Evolutionary conservation across 371 early-diverging fungal species (phyloP).

Genomic region (Rhizopus delemar): DNA sequence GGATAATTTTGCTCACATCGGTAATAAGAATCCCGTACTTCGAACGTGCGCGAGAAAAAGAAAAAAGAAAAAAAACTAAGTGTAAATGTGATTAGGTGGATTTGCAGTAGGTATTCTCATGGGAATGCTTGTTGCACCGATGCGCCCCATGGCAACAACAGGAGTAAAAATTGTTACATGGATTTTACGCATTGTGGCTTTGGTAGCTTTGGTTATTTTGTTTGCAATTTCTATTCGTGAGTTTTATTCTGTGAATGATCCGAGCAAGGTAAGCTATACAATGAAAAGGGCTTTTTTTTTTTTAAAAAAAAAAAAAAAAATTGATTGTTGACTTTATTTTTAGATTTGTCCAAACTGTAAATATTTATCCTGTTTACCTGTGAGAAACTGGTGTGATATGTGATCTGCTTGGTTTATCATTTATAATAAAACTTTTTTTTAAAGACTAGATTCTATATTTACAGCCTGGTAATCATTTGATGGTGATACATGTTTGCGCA

Average conservation of each 20-base stretch:
- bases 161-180: conserved; percentile 40
- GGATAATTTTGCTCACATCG: conserved; percentile 80
- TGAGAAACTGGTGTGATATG: conserved; percentile 43
- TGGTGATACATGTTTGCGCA: no score
- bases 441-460: not conserved
- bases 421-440: not conserved
- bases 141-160: conserved; percentile 38
- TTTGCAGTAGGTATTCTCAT: conserved; percentile 55
- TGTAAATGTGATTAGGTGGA: conserved; percentile 66
- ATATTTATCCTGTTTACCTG: conserved; percentile 46
- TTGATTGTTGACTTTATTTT: conserved; percentile 33
- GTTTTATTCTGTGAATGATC: conserved; percentile 52
- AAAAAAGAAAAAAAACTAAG: conserved; percentile 3
- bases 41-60: no score
- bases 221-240: conserved; percentile 42
- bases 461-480: not conserved
- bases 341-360: conserved; percentile 52
- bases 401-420: conserved; percentile 15
- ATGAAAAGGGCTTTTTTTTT: not conserved
- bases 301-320: conserved; percentile 21
- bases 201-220: conserved; percentile 39
- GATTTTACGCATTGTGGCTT: conserved; percentile 40
- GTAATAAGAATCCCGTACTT: conserved; percentile 25
- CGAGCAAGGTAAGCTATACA: conserved; percentile 34
- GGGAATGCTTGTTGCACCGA: conserved; percentile 54